phyloP scores from a whole-genome alignment of 768 basidiomycete species.

The Amanita rubescens region DNA sequence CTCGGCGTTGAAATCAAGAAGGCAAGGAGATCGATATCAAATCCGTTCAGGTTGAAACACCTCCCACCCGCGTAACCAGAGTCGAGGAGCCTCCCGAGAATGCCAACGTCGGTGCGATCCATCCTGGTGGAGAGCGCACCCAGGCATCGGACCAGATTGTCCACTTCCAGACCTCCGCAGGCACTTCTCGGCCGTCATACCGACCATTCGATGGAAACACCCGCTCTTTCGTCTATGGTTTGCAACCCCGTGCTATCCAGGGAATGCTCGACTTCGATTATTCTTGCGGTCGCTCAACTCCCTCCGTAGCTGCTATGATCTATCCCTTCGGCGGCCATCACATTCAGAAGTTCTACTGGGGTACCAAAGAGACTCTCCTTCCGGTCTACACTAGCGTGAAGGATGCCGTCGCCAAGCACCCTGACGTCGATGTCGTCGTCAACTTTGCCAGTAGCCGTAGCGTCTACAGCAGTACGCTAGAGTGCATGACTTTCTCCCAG shows the following conservation, averaged over 20 bases:
- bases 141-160: conserved; percentile 88
- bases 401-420: conserved; percentile 91
- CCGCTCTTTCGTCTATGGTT: conserved; percentile 97
- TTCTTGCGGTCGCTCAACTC: conserved; percentile 86
- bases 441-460: conserved; percentile 95
- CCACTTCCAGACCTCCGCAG: conserved; percentile 56
- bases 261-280: conserved; percentile 97
- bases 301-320: conserved; percentile 98
- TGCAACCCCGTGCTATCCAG: conserved; percentile 98
- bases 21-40: conserved; percentile 20
- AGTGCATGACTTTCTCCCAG: conserved; percentile 63
- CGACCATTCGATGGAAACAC: conserved; percentile 90
- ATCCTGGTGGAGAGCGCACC: conserved; percentile 70
- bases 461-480: conserved; percentile 91
- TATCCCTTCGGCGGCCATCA: conserved; percentile 99
- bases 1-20: conserved; percentile 70
- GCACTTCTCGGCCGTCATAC: conserved; percentile 61
- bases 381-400: conserved; percentile 92
- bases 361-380: conserved; percentile 96
- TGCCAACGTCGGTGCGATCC: conserved; percentile 61
- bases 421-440: conserved; percentile 94
- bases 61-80: conserved; percentile 29
- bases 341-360: conserved; percentile 99
- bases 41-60: conserved; percentile 31
- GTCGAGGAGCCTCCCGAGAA: conserved; percentile 12